Conservation (phyloP, 225 moss, liverwort and hornwort species). For the Polytrichum formosum region DNA sequence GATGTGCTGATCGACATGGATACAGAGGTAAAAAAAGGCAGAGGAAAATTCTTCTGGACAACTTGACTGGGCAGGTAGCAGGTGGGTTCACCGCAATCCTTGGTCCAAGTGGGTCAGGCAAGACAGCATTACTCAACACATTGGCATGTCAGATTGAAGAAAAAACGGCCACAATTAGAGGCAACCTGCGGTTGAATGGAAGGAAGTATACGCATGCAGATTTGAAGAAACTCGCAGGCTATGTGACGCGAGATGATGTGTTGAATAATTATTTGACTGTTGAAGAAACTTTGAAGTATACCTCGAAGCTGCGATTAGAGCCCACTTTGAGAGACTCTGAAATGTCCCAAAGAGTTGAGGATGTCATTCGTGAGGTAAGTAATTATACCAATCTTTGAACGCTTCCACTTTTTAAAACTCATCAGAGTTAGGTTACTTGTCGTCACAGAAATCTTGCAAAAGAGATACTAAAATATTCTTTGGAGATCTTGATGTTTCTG, state of each 20-base stretch:
- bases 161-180: conserved; percentile 42
- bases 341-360: conserved; percentile 55
- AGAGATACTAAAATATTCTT: no score
- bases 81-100: conserved; percentile 87
- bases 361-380: conserved; percentile 59
- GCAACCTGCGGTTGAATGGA: conserved; percentile 75
- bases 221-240: conserved; percentile 82
- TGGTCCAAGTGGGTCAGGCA: conserved; percentile 89
- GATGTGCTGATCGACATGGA: conserved; percentile 1
- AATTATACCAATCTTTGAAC: neutral
- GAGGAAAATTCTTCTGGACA: conserved; percentile 54
- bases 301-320: conserved; percentile 75
- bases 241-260: conserved; percentile 91
- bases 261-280: conserved; percentile 79
- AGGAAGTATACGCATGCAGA: conserved; percentile 75
- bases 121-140: conserved; percentile 76
- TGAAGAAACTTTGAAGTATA: conserved; percentile 80
- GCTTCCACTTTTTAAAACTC: neutral
- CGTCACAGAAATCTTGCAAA: neutral
- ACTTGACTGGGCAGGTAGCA: conserved; percentile 70
- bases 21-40: conserved; percentile 32
- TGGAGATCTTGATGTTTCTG: no score
- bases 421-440: neutral
- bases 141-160: conserved; percentile 85
- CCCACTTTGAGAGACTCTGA: conserved; percentile 67